Conservation (phyloP, 805 yeast genomes). For the Torulaspora microellipsoides region DNA sequence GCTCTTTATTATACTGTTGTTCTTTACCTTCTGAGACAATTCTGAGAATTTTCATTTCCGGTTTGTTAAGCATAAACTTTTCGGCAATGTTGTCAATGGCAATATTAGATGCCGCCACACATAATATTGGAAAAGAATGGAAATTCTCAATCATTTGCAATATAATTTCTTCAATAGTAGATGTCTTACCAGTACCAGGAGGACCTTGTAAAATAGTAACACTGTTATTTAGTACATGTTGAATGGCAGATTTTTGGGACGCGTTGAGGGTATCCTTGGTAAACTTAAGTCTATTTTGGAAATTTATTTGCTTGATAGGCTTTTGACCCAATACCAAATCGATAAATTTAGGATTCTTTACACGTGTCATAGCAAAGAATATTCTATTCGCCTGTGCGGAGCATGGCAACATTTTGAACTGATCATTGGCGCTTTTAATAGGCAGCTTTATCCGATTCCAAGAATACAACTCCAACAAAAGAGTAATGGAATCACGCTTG, state of each 20-base stretch:
- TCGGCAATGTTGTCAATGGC: constrained; percentile 77
- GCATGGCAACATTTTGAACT: constrained; percentile 49
- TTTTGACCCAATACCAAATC: constrained; percentile 52
- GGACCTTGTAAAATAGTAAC: constrained; percentile 69
- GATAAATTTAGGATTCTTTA: constrained; percentile 48
- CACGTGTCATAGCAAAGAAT: constrained; percentile 59
- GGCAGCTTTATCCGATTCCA: constrained; percentile 59
- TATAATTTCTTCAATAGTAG: constrained; percentile 61
- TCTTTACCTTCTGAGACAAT: constrained; percentile 59
- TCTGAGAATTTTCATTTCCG: constrained; percentile 47
- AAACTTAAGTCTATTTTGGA: constrained; percentile 50
- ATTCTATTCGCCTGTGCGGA: constrained; percentile 61
- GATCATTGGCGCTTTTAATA: constrained; percentile 32
- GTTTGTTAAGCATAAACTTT: constrained; percentile 49
- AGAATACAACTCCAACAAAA: constrained; percentile 48
- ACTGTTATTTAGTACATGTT: constrained; percentile 47
- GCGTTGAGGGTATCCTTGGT: constrained; percentile 49
- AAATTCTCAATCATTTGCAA: constrained; percentile 51
- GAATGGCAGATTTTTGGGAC: constrained; percentile 54
- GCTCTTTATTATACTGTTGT: constrained; percentile 52
- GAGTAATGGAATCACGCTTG: constrained; percentile 29
- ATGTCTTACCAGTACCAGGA: constrained; percentile 79
- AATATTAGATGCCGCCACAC: constrained; percentile 71
- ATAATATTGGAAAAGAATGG: constrained; percentile 58
- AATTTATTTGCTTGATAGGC: constrained; percentile 51